Base-by-base conservation (phyloP, 2,329 filamentous ascomycete genomes). In the Alternaria gansuensis region DNA sequence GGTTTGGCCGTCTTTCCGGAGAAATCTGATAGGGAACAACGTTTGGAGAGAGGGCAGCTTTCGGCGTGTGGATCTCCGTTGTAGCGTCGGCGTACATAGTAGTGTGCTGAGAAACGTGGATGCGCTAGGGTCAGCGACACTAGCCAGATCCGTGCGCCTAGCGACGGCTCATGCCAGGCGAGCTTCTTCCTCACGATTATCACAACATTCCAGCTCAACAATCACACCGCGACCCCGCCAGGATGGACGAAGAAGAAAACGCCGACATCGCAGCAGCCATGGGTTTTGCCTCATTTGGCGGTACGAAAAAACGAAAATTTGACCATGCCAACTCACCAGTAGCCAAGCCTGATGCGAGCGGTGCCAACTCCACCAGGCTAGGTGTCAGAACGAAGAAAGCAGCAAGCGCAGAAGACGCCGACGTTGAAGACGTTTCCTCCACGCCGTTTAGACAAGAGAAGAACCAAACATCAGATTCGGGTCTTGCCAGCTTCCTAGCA, bases 231-330 rank as follows among this genome's bases (percentile, higher is more conserved):
- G 5, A 26, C 7, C 5, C 31, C 8, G 14, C 21, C n/a, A 24
- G 7, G 24, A 74, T 79, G 61, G 79, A 80, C n/a, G 70, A 79
- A 21, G 81, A 84, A 40, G 84, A 85, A 51, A 64, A 68, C 40
- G 53, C 91, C 14, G 65, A 67, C 4, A 87, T 91, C 75, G 87
- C 88, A 23, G 84, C 85, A 40, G 83, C 85, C 45, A 89, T 93
- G 87, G 90, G 90, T 63, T 93, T 93, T 77, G 84, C 87, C 8
- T 84, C 85, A 57, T 93, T 93, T 71, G 90, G 90, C 65, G 79
- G 83, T 1, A 82, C 82, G 41, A 91, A 90, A 75, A 90, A 90
- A 74, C 84, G 89, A 60, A 88, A 88, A 70, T 89, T 86, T 76
- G 87, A 90, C 69, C 80, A 84, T 17, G 77, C 81, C 28, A 85